A percentile compares a stretch with the other conserved stretches of the same genome.
Conservation (phyloP, 139 green algal genomes). For the Chlorella sorokiniana region DNA sequence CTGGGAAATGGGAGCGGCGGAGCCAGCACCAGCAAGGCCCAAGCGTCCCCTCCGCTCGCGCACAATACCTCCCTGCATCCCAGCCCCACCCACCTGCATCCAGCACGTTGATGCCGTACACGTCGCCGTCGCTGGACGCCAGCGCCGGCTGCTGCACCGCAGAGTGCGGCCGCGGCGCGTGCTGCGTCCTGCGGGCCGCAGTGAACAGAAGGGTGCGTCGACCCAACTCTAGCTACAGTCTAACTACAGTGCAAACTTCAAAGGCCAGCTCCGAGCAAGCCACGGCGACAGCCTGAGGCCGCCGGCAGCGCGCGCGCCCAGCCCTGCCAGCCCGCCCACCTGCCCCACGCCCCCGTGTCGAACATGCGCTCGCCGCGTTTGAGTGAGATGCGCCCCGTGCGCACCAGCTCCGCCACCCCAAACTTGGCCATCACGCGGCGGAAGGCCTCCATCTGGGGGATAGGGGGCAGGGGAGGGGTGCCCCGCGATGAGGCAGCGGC, state of each 20-base stretch:
- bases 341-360: slow-evolving; percentile 9
- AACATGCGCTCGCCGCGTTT: slow-evolving; percentile 68
- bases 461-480: not conserved
- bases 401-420: slow-evolving; percentile 82
- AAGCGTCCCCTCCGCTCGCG: no score
- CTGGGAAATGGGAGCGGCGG: no score
- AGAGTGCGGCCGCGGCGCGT: not conserved
- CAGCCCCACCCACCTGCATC: slow-evolving; percentile 46
- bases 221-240: no score
- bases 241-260: no score
- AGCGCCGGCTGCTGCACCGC: slow-evolving; percentile 15
- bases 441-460: slow-evolving; percentile 67
- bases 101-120: slow-evolving; percentile 77
- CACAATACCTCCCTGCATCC: no score
- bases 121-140: slow-evolving; percentile 50
- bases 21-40: no score
- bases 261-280: no score
- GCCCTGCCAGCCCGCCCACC: not conserved
- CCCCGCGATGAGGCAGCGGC: no score
- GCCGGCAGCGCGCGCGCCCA: not conserved
- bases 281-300: no score
- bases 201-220: no score
- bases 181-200: not conserved
- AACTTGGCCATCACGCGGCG: slow-evolving; percentile 78
- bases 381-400: slow-evolving; percentile 92